Evolutionary conservation across 2,329 filamentous ascomycete genomes (phyloP).

Genomic region (Zelopaecilomyces penicillatus): DNA sequence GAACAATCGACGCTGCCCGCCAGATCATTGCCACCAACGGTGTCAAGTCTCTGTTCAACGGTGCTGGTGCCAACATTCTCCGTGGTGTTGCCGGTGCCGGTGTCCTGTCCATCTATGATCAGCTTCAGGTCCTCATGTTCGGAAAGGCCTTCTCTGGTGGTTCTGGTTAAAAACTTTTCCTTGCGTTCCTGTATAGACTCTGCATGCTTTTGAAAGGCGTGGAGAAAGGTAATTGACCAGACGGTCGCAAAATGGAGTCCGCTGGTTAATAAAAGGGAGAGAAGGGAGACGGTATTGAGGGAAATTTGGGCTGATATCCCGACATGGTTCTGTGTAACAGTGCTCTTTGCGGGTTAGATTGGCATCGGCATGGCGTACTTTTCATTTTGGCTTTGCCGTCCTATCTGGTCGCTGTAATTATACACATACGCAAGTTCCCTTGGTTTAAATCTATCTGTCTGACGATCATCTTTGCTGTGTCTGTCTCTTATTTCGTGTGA

Average conservation of each 20-base stretch:
- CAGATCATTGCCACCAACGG: constrained; percentile 98
- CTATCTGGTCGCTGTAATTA: constrained; percentile 54
- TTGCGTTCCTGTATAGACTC: constrained; percentile 35
- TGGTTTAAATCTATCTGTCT: constrained; percentile 15
- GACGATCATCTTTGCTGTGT: background rate
- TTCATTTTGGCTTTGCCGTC: constrained; percentile 36
- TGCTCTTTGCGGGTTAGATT: constrained; percentile 39
- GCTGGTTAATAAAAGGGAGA: constrained; percentile 35
- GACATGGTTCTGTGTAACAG: constrained; percentile 30
- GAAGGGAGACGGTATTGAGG: constrained; percentile 40
- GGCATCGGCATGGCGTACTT: constrained; percentile 41
- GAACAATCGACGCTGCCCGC: constrained; percentile 85
- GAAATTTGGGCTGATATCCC: constrained; percentile 32
- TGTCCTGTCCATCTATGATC: constrained; percentile 99
- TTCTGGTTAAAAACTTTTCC: constrained; percentile 38
- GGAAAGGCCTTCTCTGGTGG: constrained; percentile 94
- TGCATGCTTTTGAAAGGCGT: constrained; percentile 20
- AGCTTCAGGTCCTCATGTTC: constrained; percentile 98
- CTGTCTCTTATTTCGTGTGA: background rate
- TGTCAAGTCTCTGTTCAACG: constrained; percentile 99
- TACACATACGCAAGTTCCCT: constrained; percentile 50
- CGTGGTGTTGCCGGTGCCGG: constrained; percentile 99
- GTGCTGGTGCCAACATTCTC: constrained; percentile 99
- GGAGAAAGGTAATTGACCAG: constrained; percentile 22
- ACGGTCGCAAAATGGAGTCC: constrained; percentile 29